Evolutionary conservation across 495 filamentous ascomycete genomes (phyloP), one percentile per base, ranked within the genome.

Genomic region (Mytilinidion resinicola): DNA sequence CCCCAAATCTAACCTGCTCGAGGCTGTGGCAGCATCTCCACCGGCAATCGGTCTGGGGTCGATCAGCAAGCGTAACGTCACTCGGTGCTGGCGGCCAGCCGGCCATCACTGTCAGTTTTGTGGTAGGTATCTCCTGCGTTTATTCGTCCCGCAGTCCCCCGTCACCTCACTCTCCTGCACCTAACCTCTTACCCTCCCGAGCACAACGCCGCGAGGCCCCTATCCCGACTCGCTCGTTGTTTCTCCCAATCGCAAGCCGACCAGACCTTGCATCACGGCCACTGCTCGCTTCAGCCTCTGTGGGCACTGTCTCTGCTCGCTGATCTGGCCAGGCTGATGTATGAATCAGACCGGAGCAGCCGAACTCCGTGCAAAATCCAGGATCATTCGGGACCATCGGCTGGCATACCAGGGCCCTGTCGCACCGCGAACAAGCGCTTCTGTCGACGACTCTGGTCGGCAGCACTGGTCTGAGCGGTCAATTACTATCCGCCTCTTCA

Each of bases 31-130:
- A 37, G 50, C 33, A 53, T 19, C 50, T 36, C 37, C 36, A 56
- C 36, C 34, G 17, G 34, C 58, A 51, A 46, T 61, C 58, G 55
- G 57, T 48, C 51, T 38, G 44, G 53, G 55, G 51, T 51, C 60
- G 62, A 59, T 55, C 51, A 42, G 20, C 35, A 48, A 15, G 58
- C 59, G 62, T 59, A 65, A 65, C 62, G 58, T 65, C 62, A 54
- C 59, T n/a, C 55, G 48, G 47, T 41, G 41, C 39, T 44, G 30
- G n/a, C n/a, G n/a, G n/a, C 54, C 41, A 14, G 44, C 62, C 53
- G 52, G 35, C 46, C 34, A 59, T 56, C 49, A 55, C 19, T 58
- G 15, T 61, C 58, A 52, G 36, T 59, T 51, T 34, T 61, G 56
- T 63, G 46, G 53, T 33, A 53, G 43, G 55, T 55, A 1, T 49